Evolutionary conservation across 2,329 filamentous ascomycete genomes (phyloP).

Genomic region (Xylaria sp.): DNA sequence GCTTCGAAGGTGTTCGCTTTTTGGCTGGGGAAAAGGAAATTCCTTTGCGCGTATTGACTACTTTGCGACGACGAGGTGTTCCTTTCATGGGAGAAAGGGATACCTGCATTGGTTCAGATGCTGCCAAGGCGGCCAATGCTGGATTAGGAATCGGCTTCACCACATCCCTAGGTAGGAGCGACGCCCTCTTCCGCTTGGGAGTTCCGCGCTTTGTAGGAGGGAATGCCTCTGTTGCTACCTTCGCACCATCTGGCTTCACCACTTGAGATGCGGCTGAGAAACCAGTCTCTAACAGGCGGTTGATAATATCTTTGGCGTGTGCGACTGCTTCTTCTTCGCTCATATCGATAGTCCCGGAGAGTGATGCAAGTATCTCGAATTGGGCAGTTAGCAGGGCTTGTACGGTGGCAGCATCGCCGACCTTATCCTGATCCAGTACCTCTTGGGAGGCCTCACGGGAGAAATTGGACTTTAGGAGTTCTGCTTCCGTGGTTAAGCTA

Average conservation of each 20-base stretch:
- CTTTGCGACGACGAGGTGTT: constrained; percentile 84
- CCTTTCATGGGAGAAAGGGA: constrained; percentile 74
- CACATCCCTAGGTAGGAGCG: constrained; percentile 51
- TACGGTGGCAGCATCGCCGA: constrained; percentile 78
- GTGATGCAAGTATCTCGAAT: constrained; percentile 87
- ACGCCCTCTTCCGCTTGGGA: constrained; percentile 75
- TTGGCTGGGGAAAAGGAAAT: constrained; percentile 85
- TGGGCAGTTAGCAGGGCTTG: constrained; percentile 89
- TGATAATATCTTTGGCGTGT: constrained; percentile 80
- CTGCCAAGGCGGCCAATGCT: constrained; percentile 51
- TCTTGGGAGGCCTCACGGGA: constrained; percentile 81
- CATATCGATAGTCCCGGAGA: constrained; percentile 84
- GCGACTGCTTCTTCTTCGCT: constrained; percentile 83
- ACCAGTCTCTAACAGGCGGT: constrained; percentile 80
- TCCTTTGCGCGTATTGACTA: constrained; percentile 71
- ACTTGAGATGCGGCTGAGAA: constrained; percentile 80
- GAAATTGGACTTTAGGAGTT: constrained; percentile 84
- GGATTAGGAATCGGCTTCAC: constrained; percentile 59
- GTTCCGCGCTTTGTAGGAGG: constrained; percentile 78
- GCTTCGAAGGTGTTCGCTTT: constrained; percentile 75
- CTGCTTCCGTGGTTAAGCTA: constrained; percentile 81
- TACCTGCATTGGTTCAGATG: constrained; percentile 48
- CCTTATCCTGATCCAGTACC: constrained; percentile 85
- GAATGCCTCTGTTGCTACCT: constrained; percentile 71
- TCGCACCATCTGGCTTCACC: constrained; percentile 85